These are phyloP conservation scores for Tylopilus rubrobrunneus DNA, from an alignment of 768 basidiomycete species.

Conservation along the genomic window DNA sequence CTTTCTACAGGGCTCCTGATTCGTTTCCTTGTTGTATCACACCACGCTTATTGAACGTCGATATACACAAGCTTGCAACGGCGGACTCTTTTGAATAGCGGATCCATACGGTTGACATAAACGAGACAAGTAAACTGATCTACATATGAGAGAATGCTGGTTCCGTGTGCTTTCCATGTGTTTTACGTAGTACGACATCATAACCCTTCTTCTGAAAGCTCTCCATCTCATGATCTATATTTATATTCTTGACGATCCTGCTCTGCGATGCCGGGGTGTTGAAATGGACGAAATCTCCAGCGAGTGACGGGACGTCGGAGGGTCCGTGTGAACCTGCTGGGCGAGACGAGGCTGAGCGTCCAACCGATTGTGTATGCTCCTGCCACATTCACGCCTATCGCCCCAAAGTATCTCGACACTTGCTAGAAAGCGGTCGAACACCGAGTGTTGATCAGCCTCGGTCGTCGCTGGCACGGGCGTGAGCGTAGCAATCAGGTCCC, in stretches of 20 bases:
- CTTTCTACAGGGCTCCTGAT: not conserved
- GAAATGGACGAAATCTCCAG: conserved; percentile 8
- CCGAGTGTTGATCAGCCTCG: not conserved
- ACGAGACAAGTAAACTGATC: not conserved
- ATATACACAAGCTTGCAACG: not conserved
- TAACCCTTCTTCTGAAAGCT: no score
- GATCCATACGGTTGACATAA: not conserved
- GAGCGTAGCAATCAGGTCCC: no score
- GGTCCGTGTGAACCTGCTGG: conserved; percentile 1
- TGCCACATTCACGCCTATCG: conserved; percentile 9
- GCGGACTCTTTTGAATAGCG: not conserved
- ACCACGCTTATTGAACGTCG: not conserved
- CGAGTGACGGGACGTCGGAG: conserved; percentile 3
- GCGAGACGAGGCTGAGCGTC: conserved; percentile 3
- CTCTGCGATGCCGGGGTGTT: conserved; percentile 13
- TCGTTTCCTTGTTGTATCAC: not conserved
- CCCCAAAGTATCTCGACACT: conserved; percentile 18
- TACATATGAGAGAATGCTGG: no score
- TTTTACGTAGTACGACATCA: not conserved
- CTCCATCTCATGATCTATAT: not conserved
- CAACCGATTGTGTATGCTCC: not conserved
- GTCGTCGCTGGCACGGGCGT: no score
- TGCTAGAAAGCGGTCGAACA: conserved; percentile 20
- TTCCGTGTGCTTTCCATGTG: not conserved
- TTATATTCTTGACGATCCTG: conserved; percentile 19